Evolutionary conservation across 2,329 filamentous ascomycete genomes (phyloP).

Genomic region (Periconia macrospinosa): DNA sequence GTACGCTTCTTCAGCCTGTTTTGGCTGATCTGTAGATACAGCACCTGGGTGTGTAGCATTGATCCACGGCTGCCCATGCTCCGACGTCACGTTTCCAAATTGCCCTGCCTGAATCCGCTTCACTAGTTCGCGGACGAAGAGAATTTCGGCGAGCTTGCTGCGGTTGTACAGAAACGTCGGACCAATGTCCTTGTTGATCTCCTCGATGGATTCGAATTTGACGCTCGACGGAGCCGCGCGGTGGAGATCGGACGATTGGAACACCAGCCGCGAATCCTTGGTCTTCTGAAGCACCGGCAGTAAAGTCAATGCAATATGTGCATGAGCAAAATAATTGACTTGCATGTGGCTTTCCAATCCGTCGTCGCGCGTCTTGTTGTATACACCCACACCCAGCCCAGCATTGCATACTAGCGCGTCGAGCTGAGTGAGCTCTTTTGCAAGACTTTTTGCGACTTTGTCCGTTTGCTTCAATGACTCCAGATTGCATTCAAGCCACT

Average conservation of each 20-base stretch:
- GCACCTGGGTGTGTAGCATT: conserved; percentile 55
- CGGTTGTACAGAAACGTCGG: conserved; percentile 53
- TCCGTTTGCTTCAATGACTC: conserved; percentile 51
- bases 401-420: conserved; percentile 55
- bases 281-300: conserved; percentile 51
- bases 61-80: conserved; percentile 48
- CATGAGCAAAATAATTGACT: conserved; percentile 54
- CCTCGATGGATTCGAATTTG: conserved; percentile 48
- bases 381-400: conserved; percentile 53
- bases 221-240: conserved; percentile 42
- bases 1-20: conserved; percentile 55
- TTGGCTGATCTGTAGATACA: conserved; percentile 51
- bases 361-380: conserved; percentile 51
- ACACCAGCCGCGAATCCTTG: conserved; percentile 50
- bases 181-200: conserved; percentile 55
- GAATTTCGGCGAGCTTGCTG: conserved; percentile 53
- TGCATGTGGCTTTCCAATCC: conserved; percentile 56
- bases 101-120: conserved; percentile 37
- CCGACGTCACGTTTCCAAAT: conserved; percentile 33
- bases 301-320: conserved; percentile 52
- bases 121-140: conserved; percentile 49
- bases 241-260: conserved; percentile 56
- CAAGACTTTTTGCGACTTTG: conserved; percentile 48
- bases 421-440: conserved; percentile 45
- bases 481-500: conserved; percentile 52